Evolutionary conservation across 192 early-diverging fungal species (phyloP), one percentile per base, ranked within the genome.

Genomic region (Coemansia sp.): DNA sequence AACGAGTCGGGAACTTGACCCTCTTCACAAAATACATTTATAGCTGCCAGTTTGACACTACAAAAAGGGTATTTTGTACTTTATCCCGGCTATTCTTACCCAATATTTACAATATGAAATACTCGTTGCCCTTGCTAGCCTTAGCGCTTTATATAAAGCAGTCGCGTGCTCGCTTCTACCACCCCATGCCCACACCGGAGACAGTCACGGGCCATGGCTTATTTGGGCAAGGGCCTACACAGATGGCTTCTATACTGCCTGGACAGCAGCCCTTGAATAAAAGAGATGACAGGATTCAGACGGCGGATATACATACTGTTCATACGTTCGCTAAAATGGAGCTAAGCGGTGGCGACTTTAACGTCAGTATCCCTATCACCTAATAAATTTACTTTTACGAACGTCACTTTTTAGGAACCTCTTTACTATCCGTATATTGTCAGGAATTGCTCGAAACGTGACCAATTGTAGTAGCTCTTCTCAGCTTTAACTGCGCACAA

Each of bases 291-390:
- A 9, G 13, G 7, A 7, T 9, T 31, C 62, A 34, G n/a, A 34
- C 31, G 19, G 41, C 11, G 7, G 39, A 39, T 50, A 21, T 65
- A 24, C 50, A 39, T 29, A 29, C 59, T 33, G 50, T 27, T 8
- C 56, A 64, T 14, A 50, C 37, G 27, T 41, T 72, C n/a, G 62
- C 48, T 9, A 68, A 62, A 33, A 60, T 48, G 39, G 70, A 68
- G 21, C 35, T 42, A 11, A 64, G 34, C 8, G 60, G 56, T 9
- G 75, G 75, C 17, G 75, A 77, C 17, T 77, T 77, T 65, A 77
- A 77, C 34, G 75, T 77, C 46, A 77, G 69, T 31, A 77, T 77
- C 17, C 75, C 75, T 4, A 67, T 77, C 19, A 62, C 35, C 35
- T 76, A 69, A 37, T 29, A 64, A 24, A 39, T 7, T 3, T 31